Percentiles rank a stretch among this genome's conserved stretches.
These are phyloP conservation scores for Lachancea kluyveri DNA, from an alignment of 805 yeast species.

Conservation along the genomic window DNA sequence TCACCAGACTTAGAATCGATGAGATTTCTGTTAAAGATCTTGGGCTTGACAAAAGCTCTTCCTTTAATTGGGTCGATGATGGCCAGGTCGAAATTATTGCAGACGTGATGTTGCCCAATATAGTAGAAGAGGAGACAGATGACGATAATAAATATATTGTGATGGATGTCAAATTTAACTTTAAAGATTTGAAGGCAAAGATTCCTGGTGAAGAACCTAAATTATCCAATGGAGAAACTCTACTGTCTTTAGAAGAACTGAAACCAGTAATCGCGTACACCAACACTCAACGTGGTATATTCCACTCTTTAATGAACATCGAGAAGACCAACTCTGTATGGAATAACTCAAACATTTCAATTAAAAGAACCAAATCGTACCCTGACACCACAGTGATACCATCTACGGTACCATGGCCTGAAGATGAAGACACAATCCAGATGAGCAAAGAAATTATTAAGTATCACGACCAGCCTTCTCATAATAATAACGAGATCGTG, in stretches of 20 bases:
- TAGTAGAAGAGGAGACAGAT: conserved; percentile 14
- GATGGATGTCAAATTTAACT: conserved; percentile 58
- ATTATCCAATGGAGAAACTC: conserved; percentile 48
- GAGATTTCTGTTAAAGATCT: conserved; percentile 34
- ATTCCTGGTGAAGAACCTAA: conserved; percentile 44
- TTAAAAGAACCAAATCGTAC: conserved; percentile 22
- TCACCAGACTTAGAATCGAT: conserved; percentile 41
- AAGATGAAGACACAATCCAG: conserved; percentile 15
- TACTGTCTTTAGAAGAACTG: conserved; percentile 52
- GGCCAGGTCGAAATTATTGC: conserved; percentile 67
- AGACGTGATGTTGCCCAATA: conserved; percentile 64
- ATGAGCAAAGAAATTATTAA: conserved; percentile 26
- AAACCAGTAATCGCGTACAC: conserved; percentile 56
- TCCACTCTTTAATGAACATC: conserved; percentile 14
- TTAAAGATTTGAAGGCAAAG: conserved; percentile 54
- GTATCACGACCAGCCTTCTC: conserved; percentile 29
- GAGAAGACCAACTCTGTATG: conserved; percentile 18
- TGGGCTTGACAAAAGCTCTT: conserved; percentile 31
- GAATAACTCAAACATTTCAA: conserved; percentile 24
- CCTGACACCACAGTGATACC: conserved; percentile 24
- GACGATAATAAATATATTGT: conserved; percentile 46
- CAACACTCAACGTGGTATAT: conserved; percentile 38
- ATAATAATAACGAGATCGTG: conserved; percentile 22
- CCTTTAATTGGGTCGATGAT: conserved; percentile 65
- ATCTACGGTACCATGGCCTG: conserved; percentile 17